A percentile compares a stretch with the other conserved stretches of the same genome.
Conservation (phyloP, 768 basidiomycete species). For the Gyrodon lividus region DNA sequence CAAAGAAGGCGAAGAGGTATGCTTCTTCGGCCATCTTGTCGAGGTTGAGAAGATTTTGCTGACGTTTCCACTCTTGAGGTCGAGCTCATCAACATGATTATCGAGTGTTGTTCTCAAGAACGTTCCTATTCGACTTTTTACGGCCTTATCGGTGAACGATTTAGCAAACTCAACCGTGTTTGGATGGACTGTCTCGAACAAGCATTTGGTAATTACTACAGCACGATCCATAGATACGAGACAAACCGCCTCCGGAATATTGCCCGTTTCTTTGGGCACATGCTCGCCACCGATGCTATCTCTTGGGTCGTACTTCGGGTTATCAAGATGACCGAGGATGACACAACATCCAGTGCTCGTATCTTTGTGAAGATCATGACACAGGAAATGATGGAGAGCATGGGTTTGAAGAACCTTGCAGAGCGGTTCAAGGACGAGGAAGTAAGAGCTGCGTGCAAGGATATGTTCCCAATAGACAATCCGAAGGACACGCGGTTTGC, state of each 20-base stretch:
- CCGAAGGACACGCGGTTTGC: constrained; percentile 96
- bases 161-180: constrained; percentile 92
- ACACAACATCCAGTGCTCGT: constrained; percentile 92
- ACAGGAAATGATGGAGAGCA: constrained; percentile 90
- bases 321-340: constrained; percentile 95
- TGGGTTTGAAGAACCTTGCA: constrained; percentile 84
- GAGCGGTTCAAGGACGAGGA: constrained; percentile 91
- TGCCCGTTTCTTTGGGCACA: constrained; percentile 93
- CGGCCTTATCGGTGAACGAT: constrained; percentile 92
- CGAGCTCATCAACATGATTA: constrained; percentile 96
- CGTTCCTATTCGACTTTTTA: constrained; percentile 98
- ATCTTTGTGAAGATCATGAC: constrained; percentile 98
- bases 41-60: neutral
- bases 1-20: constrained; percentile 90
- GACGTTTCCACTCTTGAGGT: constrained; percentile 49
- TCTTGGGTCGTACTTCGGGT: constrained; percentile 85
- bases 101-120: constrained; percentile 99
- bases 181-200: constrained; percentile 91
- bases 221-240: constrained; percentile 97
- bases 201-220: constrained; percentile 88
- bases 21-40: constrained; percentile 11
- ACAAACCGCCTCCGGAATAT: constrained; percentile 98
- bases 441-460: constrained; percentile 64
- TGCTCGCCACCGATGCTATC: constrained; percentile 81
- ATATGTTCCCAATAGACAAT: constrained; percentile 95